Evolutionary conservation across 768 basidiomycete species (phyloP), one percentile per base, ranked within the genome.

Genomic region (Rhizopogon rudus): DNA sequence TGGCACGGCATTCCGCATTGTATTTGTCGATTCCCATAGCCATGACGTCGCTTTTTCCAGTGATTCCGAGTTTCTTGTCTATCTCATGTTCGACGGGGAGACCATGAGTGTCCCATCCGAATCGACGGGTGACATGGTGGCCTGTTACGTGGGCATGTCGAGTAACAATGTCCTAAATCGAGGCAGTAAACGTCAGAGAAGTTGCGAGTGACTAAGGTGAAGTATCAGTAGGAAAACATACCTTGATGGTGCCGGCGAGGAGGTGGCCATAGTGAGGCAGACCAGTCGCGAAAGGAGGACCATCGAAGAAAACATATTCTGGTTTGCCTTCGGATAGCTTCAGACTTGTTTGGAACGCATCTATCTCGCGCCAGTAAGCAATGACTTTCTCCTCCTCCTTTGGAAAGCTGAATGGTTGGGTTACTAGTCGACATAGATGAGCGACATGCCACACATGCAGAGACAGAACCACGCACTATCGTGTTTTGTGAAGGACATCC

Each of bases 81-180:
- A 99, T 99, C 77, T 97, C 93, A 75, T 98, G 95, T 72, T 99
- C 97, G 66, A 99, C 94, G 37, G 96, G 97, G 28, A 99, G 83
- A 51, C 96, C 96, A 73, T 99, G 96, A 5, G 95, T 98, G 73
- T 98, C 96, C 96, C 96, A 98, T 52, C 96, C 96, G 68, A 98
- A 98, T 51, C 96, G 84, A 56, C 96, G 86, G 54, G 87, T 81
- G 62, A 98, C 96, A 66, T 98, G 89, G 71, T 84, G 87, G 6
- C 96, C 96, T 53, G 88, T 93, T 51, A 92, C 87, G 69, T 93
- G 89, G 2, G 95, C 95, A 73, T 97, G 93, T 52, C 96, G 84
- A 42, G 96, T 98, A 54, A 98, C 93, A 65, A 98, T 95, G 69
- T 98, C 96, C 96, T 98, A 66, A 29, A 17, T 12, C n/a, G 41